phyloP scores from a whole-genome alignment of 345 rosid genomes.

The Excoecaria agallocha region DNA sequence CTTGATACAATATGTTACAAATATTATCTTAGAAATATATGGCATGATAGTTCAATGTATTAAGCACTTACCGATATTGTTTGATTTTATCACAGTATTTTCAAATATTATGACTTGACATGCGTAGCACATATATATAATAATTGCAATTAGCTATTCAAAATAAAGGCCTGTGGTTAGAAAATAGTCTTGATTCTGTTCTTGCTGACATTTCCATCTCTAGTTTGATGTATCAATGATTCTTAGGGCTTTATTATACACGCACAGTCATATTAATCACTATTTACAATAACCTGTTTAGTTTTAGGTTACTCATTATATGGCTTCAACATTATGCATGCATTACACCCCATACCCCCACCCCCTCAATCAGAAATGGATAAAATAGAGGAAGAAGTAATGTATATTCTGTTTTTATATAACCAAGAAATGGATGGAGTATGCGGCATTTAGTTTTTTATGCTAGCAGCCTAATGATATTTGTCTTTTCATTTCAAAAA shows the following conservation, averaged over 20 bases:
- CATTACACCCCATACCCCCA: background rate
- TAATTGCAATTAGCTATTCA: background rate
- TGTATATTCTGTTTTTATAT: background rate
- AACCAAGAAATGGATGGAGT: background rate
- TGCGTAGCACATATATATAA: background rate
- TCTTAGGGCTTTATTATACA: background rate
- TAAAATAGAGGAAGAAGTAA: no score
- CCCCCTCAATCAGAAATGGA: no score
- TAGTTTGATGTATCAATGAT: background rate
- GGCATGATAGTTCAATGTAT: background rate
- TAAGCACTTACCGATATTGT: background rate
- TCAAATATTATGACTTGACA: background rate
- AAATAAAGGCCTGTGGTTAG: background rate
- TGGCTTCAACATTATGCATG: background rate
- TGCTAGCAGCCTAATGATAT: no score
- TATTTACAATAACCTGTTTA: background rate
- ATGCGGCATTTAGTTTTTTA: no score
- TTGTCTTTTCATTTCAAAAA: no score
- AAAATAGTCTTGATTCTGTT: background rate
- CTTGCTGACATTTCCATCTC: background rate
- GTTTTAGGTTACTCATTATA: background rate
- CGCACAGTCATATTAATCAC: background rate
- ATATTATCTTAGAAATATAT: background rate
- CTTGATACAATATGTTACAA: background rate
- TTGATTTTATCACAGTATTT: background rate